phyloP scores from a whole-genome alignment of 176 grass and related monocot species.

The Alopecurus myosuroides region DNA sequence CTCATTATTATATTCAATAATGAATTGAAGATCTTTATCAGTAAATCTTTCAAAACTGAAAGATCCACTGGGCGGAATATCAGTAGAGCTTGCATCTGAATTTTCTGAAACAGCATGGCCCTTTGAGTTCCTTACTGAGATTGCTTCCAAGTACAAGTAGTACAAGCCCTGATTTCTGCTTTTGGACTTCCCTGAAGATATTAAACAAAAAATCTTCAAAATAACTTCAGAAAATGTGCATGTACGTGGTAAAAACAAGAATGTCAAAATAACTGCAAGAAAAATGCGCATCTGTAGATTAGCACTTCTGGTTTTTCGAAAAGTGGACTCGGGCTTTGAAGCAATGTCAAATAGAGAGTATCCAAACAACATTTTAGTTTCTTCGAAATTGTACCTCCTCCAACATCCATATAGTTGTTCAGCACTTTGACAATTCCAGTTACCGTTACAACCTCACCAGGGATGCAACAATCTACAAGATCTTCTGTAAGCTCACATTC shows the following conservation, averaged over 20 bases:
- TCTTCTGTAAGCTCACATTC: constrained; percentile 94
- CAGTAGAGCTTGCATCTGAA: constrained; percentile 23
- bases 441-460: constrained; percentile 80
- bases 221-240: background rate
- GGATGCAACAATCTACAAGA: constrained; percentile 96
- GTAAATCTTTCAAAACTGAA: constrained; percentile 49
- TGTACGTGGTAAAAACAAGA: constrained; percentile 7
- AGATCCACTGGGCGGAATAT: constrained; percentile 28
- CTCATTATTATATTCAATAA: constrained; percentile 53
- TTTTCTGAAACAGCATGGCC: constrained; percentile 44
- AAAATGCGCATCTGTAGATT: constrained; percentile 8
- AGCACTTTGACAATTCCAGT: constrained; percentile 90
- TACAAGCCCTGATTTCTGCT: constrained; percentile 68
- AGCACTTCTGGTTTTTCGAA: background rate
- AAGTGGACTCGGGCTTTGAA: background rate
- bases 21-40: constrained; percentile 50
- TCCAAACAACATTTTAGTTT: background rate
- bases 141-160: constrained; percentile 82
- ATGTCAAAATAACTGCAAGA: no score
- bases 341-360: background rate
- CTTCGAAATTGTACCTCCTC: constrained; percentile 62
- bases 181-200: constrained; percentile 74
- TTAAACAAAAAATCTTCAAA: constrained; percentile 16
- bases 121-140: constrained; percentile 71
- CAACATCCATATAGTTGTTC: constrained; percentile 86